phyloP scores from a whole-genome alignment of 2,329 filamentous ascomycete species.

The Emergomyces pasteurianus region DNA sequence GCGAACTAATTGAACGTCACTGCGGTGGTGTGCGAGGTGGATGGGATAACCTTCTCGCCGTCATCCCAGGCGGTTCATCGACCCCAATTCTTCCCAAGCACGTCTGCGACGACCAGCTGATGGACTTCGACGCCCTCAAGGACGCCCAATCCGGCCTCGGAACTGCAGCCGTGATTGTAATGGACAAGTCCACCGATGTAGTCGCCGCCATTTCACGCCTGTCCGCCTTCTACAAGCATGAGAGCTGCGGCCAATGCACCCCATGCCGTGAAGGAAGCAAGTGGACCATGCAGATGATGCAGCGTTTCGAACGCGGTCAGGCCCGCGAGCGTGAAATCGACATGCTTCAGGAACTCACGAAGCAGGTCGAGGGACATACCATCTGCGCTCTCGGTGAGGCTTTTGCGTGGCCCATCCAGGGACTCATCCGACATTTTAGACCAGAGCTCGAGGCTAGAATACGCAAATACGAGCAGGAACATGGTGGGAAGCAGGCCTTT shows the following conservation, averaged over 20 bases:
- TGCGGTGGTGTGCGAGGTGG: conserved; percentile 92
- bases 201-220: conserved; percentile 88
- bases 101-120: conserved; percentile 87
- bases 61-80: conserved; percentile 94
- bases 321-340: conserved; percentile 89
- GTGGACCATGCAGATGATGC: conserved; percentile 99
- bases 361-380: conserved; percentile 98
- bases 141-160: conserved; percentile 95
- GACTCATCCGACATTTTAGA: conserved; percentile 94
- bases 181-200: conserved; percentile 96
- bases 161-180: conserved; percentile 94
- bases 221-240: conserved; percentile 95
- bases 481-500: conserved; percentile 51
- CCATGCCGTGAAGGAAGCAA: conserved; percentile 98
- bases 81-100: conserved; percentile 87
- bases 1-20: conserved; percentile 95
- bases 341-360: conserved; percentile 98
- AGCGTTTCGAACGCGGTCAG: conserved; percentile 83
- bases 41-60: conserved; percentile 92
- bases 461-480: conserved; percentile 60
- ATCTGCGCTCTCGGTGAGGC: conserved; percentile 97
- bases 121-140: conserved; percentile 98
- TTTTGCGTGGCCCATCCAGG: conserved; percentile 97
- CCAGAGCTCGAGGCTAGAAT: conserved; percentile 91
- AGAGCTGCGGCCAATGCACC: conserved; percentile 96